A percentile compares a stretch with the other conserved stretches of the same genome.
Conservation (phyloP, 192 early-diverging fungal genomes). For the Backusella liffmaniae region DNA sequence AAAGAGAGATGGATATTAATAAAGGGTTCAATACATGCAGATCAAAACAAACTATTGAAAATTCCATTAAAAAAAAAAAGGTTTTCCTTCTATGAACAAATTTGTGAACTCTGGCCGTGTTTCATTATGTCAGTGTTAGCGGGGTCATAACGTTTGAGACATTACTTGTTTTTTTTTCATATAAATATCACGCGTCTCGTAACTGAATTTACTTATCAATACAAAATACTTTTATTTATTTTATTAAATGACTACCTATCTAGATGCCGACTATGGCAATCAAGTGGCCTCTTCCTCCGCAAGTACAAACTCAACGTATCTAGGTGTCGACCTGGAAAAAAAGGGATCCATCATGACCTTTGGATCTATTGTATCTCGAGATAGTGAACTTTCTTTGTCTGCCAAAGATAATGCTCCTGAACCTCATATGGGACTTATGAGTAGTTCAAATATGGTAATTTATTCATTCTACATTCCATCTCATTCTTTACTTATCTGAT, state of each 20-base stretch:
- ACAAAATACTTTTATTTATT: not conserved
- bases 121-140: not conserved
- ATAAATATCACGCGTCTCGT: not conserved
- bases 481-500: not conserved
- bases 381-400: not conserved
- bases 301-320: not conserved
- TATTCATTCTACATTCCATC: not conserved
- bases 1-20: no score
- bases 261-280: not conserved
- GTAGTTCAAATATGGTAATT: slow-evolving; percentile 33
- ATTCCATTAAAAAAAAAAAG: not conserved
- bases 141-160: not conserved
- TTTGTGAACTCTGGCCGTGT: not conserved
- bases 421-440: slow-evolving; percentile 34
- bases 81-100: not conserved
- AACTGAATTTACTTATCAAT: not conserved
- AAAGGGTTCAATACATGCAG: not conserved
- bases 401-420: slow-evolving; percentile 1
- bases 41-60: not conserved
- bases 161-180: not conserved
- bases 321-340: not conserved
- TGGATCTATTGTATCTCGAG: not conserved
- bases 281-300: not conserved
- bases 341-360: slow-evolving; percentile 7
- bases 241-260: not conserved